Percentiles rank a stretch among this genome's conserved stretches.
These are phyloP conservation scores for Melanomma pulvis-pyrius DNA, from an alignment of 495 filamentous ascomycete species.

Conservation along the genomic window DNA sequence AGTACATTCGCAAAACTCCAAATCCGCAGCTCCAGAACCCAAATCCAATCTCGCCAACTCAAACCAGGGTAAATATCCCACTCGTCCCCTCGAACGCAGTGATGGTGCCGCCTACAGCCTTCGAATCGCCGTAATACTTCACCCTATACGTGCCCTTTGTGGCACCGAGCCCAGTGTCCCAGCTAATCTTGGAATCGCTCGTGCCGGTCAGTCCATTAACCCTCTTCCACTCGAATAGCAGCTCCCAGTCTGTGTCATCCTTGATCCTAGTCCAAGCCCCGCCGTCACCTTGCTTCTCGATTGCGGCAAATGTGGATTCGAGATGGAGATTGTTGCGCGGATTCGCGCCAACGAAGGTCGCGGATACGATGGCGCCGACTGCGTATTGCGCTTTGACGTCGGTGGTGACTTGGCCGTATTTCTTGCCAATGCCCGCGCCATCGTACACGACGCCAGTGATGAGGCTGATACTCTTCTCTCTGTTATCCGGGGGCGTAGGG, in stretches of 20 bases:
- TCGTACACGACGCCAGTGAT: constrained; percentile 81
- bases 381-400: constrained; percentile 61
- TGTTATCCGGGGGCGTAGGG: constrained; percentile 78
- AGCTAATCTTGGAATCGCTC: constrained; percentile 77
- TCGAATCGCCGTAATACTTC: constrained; percentile 84
- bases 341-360: constrained; percentile 83
- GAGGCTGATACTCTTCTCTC: constrained; percentile 77
- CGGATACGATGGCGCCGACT: constrained; percentile 61
- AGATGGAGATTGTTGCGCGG: constrained; percentile 83
- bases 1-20: too few species aligned
- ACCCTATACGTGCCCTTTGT: constrained; percentile 70
- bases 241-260: constrained; percentile 76
- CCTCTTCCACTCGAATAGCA: constrained; percentile 80
- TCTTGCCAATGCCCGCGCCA: constrained; percentile 66
- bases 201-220: constrained; percentile 70
- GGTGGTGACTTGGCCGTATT: constrained; percentile 71
- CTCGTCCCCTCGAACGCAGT: constrained; percentile 76
- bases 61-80: constrained; percentile 60
- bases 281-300: constrained; percentile 63
- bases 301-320: constrained; percentile 76
- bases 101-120: constrained; percentile 67
- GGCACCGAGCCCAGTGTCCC: constrained; percentile 58
- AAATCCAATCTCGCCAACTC: too few species aligned
- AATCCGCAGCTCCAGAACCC: too few species aligned
- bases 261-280: constrained; percentile 67